These are phyloP conservation scores for Rhodomyrtus psidioides DNA, from an alignment of 441 rosid genomes.

Conservation along the genomic window DNA sequence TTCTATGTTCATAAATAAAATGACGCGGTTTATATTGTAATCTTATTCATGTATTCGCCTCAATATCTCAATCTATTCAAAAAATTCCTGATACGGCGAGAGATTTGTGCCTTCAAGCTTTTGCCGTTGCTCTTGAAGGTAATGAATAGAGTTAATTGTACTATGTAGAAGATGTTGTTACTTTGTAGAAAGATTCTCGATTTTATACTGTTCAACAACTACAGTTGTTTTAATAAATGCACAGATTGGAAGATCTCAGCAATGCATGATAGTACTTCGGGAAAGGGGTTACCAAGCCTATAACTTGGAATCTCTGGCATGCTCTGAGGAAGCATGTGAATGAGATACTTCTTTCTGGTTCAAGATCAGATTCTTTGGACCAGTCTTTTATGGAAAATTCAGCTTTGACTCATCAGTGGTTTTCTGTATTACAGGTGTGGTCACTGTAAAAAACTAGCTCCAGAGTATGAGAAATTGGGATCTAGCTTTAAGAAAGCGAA, in stretches of 20 bases:
- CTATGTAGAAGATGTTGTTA: not conserved
- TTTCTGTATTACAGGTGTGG: slow-evolving; percentile 58
- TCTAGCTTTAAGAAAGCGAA: slow-evolving; percentile 86
- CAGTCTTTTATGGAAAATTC: not conserved
- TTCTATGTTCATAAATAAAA: not conserved
- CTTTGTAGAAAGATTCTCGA: not conserved
- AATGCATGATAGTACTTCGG: not conserved
- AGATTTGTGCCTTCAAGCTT: not conserved
- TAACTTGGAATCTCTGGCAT: not conserved
- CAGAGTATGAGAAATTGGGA: slow-evolving; percentile 87
- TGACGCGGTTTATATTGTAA: not conserved
- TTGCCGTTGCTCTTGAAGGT: not conserved
- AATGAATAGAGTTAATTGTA: not conserved
- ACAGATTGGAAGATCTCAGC: not conserved
- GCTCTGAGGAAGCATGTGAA: not conserved
- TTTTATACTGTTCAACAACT: not conserved
- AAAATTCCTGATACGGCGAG: not conserved
- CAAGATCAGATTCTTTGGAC: not conserved
- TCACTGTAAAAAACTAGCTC: slow-evolving; percentile 95
- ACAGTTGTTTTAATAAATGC: not conserved
- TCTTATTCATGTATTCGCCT: not conserved
- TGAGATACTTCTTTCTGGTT: not conserved
- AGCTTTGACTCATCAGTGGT: not conserved
- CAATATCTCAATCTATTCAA: not conserved
- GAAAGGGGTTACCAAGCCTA: not conserved